Conservation (phyloP, 1,284 basidiomycete species). For the Ceratobasidium sp. region DNA sequence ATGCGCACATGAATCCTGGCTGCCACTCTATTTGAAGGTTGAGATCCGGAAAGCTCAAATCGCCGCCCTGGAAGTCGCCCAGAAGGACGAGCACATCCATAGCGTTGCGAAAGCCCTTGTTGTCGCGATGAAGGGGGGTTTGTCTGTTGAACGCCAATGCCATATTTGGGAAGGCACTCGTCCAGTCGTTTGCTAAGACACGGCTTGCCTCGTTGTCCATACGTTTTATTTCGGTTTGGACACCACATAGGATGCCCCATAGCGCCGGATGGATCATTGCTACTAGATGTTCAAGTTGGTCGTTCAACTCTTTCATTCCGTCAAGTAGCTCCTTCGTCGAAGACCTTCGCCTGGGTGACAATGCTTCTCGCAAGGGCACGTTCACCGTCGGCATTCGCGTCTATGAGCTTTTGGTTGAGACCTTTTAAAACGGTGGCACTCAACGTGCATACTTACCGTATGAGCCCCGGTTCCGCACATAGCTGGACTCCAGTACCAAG, state of each 20-base stretch:
- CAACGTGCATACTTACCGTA: not conserved
- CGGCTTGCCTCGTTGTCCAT: not conserved
- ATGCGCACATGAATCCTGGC: not conserved
- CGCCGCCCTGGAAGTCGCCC: not conserved
- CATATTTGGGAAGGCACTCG: not conserved
- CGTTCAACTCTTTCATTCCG: not conserved
- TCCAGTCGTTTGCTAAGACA: not conserved
- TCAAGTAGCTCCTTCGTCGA: not conserved
- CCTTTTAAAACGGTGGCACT: not conserved
- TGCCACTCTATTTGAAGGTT: constrained; percentile 7
- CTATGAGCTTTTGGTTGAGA: not conserved
- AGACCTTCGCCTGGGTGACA: not conserved
- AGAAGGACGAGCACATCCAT: constrained; percentile 1
- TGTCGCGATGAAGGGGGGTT: not conserved
- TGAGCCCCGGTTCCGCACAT: not conserved
- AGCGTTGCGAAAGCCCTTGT: not conserved
- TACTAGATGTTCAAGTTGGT: not conserved
- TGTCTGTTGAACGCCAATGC: not conserved
- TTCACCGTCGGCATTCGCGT: not conserved
- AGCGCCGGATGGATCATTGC: not conserved
- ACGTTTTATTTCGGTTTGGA: not conserved
- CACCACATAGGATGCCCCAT: not conserved
- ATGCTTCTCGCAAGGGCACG: not conserved
- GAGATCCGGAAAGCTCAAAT: constrained; percentile 1
- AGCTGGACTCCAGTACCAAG: not conserved